Base-by-base conservation (phyloP, 2,329 filamentous ascomycete genomes). In the Proliferodiscus dingleyae region DNA sequence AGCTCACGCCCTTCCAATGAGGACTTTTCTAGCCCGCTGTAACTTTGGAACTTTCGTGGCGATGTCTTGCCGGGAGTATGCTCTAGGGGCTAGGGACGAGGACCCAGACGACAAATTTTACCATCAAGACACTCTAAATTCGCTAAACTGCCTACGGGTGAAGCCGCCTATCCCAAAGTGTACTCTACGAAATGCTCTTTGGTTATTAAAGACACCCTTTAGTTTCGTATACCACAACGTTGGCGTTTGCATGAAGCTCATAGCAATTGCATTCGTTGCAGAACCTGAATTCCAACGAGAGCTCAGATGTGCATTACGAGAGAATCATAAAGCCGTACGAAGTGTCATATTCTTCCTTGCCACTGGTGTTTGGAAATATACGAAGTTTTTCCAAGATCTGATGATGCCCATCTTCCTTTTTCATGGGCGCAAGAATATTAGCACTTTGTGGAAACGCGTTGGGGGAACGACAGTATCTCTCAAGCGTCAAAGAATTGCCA, bases 391-490 rank as follows among this genome's bases (percentile, higher is more conserved):
- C 3, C 73, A 76, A 59, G 66, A 69, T n/a, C 45, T 76, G 11
- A 18, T 54, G 5, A 43, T 56, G 26, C 52, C 54, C 15, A 37
- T 53, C 4, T 53, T 54, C 22, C 42, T 54, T 9, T 72, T 75
- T 46, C 63, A 75, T 50, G 66, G 65, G n/a, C 69, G 74, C 19
- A 64, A 68, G 43, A 70, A 73, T 43, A 66, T 76, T 19, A 65
- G 68, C 39, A 66, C 56, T 15, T 63, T 76, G 7, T 73, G 69
- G 59, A 65, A 71, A 18, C 70, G 71, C 33, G 71, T 73, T 2
- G 72, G 73, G 52, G 72, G 72, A 4, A 71, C 71, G 49, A 65
- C 68, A 2, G 68, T 75, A 34, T 63, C 66, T 9, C 65, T 75
- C 43, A 71, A 73, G 53, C 70, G 70, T 40, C 67, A 68, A 44